A percentile compares a stretch with the other conserved stretches of the same genome.
These are phyloP conservation scores for Diaporthe velutina DNA, from an alignment of 2,329 filamentous ascomycete genomes.

Conservation along the genomic window DNA sequence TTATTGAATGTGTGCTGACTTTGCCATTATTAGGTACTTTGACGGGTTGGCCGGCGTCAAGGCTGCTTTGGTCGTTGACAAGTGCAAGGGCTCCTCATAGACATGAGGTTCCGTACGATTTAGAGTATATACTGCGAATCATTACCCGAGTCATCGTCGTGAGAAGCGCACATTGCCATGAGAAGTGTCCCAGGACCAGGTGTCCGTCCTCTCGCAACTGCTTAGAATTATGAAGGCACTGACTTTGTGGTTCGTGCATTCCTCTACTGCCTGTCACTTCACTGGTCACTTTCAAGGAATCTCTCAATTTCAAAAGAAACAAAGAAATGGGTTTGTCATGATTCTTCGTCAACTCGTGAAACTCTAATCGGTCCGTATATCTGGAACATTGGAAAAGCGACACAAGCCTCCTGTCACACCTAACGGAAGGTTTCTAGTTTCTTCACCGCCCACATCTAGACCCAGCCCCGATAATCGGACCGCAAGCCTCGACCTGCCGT, in stretches of 20 bases:
- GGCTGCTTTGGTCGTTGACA: conserved; percentile 54
- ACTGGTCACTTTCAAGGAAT: neutral
- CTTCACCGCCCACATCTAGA: neutral
- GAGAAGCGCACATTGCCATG: too few species aligned
- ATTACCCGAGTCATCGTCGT: neutral
- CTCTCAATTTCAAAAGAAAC: neutral
- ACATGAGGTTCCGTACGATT: neutral
- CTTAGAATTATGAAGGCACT: neutral
- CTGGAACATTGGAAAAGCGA: neutral
- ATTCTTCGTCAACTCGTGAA: conserved; percentile 11
- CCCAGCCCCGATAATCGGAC: neutral
- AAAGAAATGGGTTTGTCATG: neutral
- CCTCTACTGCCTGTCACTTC: neutral
- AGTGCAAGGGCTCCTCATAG: conserved; percentile 35
- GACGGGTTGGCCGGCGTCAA: conserved; percentile 74
- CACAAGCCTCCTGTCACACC: neutral
- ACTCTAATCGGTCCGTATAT: neutral
- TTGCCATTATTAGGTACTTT: conserved; percentile 63
- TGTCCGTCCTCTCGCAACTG: neutral
- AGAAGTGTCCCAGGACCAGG: neutral
- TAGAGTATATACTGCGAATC: neutral
- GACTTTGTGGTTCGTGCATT: neutral
- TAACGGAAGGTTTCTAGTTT: neutral
- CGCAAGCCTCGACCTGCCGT: neutral
- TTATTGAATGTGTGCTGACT: neutral